Evolutionary conservation across 176 grass and related monocot genomes (phyloP).

Genomic region (Oryza glumipatula): DNA sequence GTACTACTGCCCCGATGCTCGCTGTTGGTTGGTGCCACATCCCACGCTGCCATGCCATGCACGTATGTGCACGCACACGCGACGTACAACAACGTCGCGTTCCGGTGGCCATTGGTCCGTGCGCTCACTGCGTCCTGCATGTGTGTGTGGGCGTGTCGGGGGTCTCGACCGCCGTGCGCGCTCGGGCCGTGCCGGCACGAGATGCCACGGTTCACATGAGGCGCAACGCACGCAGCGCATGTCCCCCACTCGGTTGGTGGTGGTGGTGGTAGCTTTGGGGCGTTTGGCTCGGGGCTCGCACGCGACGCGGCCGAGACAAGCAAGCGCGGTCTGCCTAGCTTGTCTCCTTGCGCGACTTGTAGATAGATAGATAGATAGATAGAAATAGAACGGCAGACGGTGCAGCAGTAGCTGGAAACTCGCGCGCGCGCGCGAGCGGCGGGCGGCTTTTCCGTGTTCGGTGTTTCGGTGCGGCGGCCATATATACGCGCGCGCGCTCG

Average conservation of each 20-base stretch:
- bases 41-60: not conserved
- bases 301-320: not conserved
- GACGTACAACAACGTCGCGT: not conserved
- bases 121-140: not conserved
- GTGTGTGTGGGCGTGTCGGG: not conserved
- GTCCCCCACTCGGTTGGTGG: not conserved
- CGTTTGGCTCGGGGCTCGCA: not conserved
- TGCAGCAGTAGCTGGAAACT: too few relatives aligned
- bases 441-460: not conserved
- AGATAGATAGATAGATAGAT: not conserved
- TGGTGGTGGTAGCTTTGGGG: too few relatives aligned
- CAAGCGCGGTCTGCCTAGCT: not conserved
- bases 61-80: not conserved
- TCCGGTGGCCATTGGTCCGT: conserved; percentile 8
- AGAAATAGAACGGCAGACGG: not conserved
- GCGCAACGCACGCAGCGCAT: too few relatives aligned
- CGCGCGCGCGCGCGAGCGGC: too few relatives aligned
- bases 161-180: conserved; percentile 20
- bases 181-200: not conserved
- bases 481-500: not conserved
- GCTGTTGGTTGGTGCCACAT: conserved; percentile 4
- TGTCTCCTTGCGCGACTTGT: not conserved
- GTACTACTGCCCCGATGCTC: not conserved
- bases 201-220: not conserved
- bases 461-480: not conserved